phyloP scores from a whole-genome alignment of 257 asterid species.

The Fraxinus excelsior region DNA sequence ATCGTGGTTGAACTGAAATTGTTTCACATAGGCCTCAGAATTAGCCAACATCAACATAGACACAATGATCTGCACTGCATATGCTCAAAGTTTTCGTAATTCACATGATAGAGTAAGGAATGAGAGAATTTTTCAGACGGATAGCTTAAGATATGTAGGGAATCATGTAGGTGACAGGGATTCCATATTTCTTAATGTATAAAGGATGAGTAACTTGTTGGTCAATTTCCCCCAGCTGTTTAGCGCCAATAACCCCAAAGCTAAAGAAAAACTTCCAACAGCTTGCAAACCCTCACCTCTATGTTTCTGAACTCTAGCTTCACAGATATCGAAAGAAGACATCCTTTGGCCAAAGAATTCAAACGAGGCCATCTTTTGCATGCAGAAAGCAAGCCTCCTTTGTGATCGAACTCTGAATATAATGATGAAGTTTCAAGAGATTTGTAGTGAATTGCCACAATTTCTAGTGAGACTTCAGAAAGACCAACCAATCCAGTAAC shows the following conservation, averaged over 20 bases:
- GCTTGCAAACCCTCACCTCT: constrained; percentile 19
- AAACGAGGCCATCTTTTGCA: constrained; percentile 65
- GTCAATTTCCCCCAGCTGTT: constrained; percentile 79
- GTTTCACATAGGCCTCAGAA: no score
- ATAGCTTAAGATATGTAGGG: no score
- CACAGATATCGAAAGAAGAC: no score
- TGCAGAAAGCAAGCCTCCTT: constrained; percentile 55
- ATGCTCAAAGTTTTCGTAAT: no score
- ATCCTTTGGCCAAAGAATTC: constrained; percentile 36
- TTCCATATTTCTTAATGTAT: no score
- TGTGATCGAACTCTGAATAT: constrained; percentile 56
- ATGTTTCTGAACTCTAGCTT: no score
- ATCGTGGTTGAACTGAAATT: no score
- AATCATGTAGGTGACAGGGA: neutral
- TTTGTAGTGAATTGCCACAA: constrained; percentile 71
- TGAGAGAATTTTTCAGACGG: neutral
- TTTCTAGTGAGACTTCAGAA: constrained; percentile 68
- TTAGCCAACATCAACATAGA: no score
- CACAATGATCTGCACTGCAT: no score
- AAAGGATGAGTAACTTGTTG: constrained; percentile 51
- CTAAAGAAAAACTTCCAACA: constrained; percentile 58
- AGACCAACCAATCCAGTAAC: constrained; percentile 67
- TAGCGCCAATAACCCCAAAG: constrained; percentile 69
- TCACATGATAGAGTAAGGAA: no score
- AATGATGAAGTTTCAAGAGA: constrained; percentile 69